A percentile compares a stretch with the other conserved stretches of the same genome.
These are phyloP conservation scores for Sporothrix variecibatus DNA, from an alignment of 2,329 filamentous ascomycete species.

Conservation along the genomic window DNA sequence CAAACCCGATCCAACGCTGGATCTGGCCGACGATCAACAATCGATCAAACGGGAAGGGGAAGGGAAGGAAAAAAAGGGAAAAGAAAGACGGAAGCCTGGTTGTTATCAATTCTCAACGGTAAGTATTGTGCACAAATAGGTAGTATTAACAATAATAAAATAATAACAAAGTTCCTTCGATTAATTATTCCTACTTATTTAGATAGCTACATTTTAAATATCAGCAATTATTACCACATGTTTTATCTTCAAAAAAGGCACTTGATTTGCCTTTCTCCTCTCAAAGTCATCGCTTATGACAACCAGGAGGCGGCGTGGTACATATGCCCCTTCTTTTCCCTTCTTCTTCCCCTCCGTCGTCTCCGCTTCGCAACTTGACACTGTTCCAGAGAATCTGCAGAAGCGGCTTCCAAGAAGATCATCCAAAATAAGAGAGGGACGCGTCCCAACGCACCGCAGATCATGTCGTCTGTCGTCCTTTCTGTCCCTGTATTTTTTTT, in stretches of 20 bases:
- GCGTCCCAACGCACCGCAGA: constrained; percentile 13
- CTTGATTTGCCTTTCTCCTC: no score
- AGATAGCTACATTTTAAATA: no score
- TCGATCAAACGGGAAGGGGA: constrained; percentile 16
- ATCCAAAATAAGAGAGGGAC: not conserved
- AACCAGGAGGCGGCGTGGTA: not conserved
- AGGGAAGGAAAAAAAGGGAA: not conserved
- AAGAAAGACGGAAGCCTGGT: not conserved
- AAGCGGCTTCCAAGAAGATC: not conserved
- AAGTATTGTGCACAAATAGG: no score
- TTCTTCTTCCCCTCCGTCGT: no score
- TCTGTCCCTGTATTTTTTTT: not conserved
- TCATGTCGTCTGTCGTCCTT: constrained; percentile 1
- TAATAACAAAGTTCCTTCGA: no score
- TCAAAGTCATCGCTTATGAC: not conserved
- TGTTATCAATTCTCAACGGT: not conserved
- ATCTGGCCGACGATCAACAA: constrained; percentile 20
- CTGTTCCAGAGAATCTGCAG: constrained; percentile 4
- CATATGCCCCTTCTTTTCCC: not conserved
- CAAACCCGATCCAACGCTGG: constrained; percentile 20
- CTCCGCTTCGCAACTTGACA: constrained; percentile 8
- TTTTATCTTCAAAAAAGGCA: no score
- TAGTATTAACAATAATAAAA: no score
- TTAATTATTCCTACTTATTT: no score
- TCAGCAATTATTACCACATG: no score